Conservation (phyloP, 805 yeast species). For the Ogataea saltuana region DNA sequence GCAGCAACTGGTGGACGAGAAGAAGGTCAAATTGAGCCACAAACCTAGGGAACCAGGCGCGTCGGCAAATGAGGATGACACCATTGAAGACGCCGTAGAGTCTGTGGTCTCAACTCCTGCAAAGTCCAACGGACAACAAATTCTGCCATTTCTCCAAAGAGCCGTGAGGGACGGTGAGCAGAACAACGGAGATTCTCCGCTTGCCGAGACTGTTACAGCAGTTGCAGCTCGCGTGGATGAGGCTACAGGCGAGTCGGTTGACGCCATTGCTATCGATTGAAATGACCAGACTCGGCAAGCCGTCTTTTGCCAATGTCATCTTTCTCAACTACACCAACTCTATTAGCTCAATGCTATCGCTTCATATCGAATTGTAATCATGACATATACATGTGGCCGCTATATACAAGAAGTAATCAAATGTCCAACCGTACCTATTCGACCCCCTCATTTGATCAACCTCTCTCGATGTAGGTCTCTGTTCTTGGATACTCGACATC, state of each 20-base stretch:
- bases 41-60: slow-evolving; percentile 2
- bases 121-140: slow-evolving; percentile 18
- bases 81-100: slow-evolving; percentile 17
- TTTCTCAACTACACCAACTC: slow-evolving; percentile 10
- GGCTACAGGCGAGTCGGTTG: too few relatives aligned
- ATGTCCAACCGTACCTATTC: background rate
- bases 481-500: slow-evolving; percentile 40
- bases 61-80: slow-evolving; percentile 16
- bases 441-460: slow-evolving; percentile 18
- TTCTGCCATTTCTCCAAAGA: slow-evolving; percentile 16
- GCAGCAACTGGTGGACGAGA: slow-evolving; percentile 46
- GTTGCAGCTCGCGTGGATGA: too few relatives aligned
- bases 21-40: slow-evolving; percentile 36
- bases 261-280: too few relatives aligned
- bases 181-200: background rate
- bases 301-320: slow-evolving; percentile 10
- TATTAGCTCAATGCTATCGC: background rate
- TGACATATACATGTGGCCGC: too few relatives aligned
- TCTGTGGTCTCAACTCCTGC: slow-evolving; percentile 8
- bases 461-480: slow-evolving; percentile 35
- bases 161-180: slow-evolving; percentile 7
- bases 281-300: too few relatives aligned
- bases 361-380: background rate
- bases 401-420: background rate
- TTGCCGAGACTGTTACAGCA: too few relatives aligned